Evolutionary conservation across 345 rosid genomes (phyloP), one percentile per base, ranked within the genome.

Genomic region (Triadica sebifera): DNA sequence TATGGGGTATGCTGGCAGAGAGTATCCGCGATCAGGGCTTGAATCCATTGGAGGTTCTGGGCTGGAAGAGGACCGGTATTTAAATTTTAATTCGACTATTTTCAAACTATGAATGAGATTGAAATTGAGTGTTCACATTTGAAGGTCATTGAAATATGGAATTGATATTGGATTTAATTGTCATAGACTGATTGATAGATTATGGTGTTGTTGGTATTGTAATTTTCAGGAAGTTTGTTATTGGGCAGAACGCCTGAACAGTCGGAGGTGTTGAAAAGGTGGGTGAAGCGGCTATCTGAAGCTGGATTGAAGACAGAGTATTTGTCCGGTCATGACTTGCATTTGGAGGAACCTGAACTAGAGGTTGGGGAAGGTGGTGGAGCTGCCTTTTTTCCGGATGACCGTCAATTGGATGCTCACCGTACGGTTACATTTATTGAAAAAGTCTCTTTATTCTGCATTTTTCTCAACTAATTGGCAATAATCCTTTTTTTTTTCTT

Each of bases 11-110:
- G 65, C 77, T 94, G 79, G 91, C 95, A 0, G 82, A 86, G 53
- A 82, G 80, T 61, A 71, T 92, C 74, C 74, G 2, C 10, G 78
- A 81, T 49, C 86, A 83, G 75, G 96, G 94, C 70, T 75, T 85
- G 82, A 82, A 87, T 78, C 91, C 98, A 67, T 76, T 81, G 45
- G 83, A 90, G 22, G 75, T 76, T 62, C 78, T 94, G 77, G 97
- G 98, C 52, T 94, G 97, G 97, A 89, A 81, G 75, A 88, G 81
- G 78, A 92, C 93, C 65, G 97, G 98, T 90, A 75, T 51, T 12
- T 13, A 3, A 50, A 16, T 39, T 15, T 51, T 73, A 9, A 10
- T 12, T 1, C 50, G 11, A 50, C 71, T 8, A 41, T 63, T 63
- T 15, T 60, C 20, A 12, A 29, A 29, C 37, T 61, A 34, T 29